Conservation (phyloP, 306 rosid genomes). For the Clitoria ternatea region DNA sequence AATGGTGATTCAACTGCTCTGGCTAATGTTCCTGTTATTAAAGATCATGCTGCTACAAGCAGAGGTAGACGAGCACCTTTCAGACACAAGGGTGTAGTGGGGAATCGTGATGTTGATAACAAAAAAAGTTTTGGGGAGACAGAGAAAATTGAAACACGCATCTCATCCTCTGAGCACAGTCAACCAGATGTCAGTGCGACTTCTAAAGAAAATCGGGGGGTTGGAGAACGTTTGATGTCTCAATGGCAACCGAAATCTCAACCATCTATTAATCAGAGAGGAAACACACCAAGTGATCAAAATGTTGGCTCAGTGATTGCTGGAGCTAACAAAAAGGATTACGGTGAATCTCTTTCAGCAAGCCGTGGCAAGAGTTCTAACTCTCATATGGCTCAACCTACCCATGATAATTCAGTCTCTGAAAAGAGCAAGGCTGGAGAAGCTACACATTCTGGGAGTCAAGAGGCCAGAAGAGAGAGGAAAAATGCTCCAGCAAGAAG, state of each 20-base stretch:
- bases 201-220: constrained; percentile 56
- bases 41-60: constrained; percentile 49
- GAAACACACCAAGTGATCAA: constrained; percentile 41
- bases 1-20: constrained; percentile 37
- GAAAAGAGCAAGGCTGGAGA: constrained; percentile 41
- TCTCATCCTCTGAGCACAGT: constrained; percentile 39
- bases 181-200: constrained; percentile 43
- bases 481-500: constrained; percentile 47
- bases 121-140: constrained; percentile 41
- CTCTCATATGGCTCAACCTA: constrained; percentile 29
- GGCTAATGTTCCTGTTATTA: constrained; percentile 34
- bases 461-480: constrained; percentile 56
- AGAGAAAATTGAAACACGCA: constrained; percentile 36
- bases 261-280: constrained; percentile 44
- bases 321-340: constrained; percentile 33
- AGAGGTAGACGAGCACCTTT: constrained; percentile 54
- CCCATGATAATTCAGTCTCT: constrained; percentile 38
- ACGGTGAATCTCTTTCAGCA: constrained; percentile 26
- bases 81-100: constrained; percentile 46
- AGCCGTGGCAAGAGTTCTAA: constrained; percentile 30
- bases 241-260: constrained; percentile 92
- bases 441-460: constrained; percentile 35
- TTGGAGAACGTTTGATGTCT: constrained; percentile 50
- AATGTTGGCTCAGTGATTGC: constrained; percentile 35
- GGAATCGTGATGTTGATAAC: constrained; percentile 51